Evolutionary conservation across 2,329 filamentous ascomycete species (phyloP).

Genomic region (Taxawa tesnikishii): DNA sequence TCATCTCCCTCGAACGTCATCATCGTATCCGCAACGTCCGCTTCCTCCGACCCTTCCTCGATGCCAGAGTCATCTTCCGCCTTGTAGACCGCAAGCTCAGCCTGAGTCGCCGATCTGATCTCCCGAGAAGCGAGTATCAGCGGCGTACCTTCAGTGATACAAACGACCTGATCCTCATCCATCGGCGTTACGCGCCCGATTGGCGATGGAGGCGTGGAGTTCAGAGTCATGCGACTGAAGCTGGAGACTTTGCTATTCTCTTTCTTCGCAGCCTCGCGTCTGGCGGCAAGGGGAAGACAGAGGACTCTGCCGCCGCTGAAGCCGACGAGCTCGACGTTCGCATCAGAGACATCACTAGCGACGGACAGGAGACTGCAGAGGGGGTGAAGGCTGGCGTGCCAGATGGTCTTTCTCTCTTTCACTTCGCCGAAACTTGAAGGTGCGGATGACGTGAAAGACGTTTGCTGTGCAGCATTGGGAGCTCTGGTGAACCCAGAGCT

Average conservation of each 20-base stretch:
- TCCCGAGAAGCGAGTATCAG: not conserved
- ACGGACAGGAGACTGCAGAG: slow-evolving; percentile 4
- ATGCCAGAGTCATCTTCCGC: not conserved
- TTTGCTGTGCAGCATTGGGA: not conserved
- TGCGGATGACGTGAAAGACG: not conserved
- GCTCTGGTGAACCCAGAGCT: slow-evolving; percentile 1
- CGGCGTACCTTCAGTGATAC: not conserved
- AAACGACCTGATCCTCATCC: no score
- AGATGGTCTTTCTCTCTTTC: not conserved
- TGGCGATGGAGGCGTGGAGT: not conserved
- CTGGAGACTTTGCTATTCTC: not conserved
- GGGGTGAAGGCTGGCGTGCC: slow-evolving; percentile 2
- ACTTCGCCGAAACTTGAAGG: not conserved
- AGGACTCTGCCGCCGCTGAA: slow-evolving; percentile 1
- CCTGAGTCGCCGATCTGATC: not conserved
- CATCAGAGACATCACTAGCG: not conserved
- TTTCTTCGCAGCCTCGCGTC: not conserved
- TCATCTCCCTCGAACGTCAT: no score
- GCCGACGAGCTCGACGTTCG: slow-evolving; percentile 5
- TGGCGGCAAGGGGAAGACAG: slow-evolving; percentile 2
- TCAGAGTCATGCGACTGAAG: not conserved
- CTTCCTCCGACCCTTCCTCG: not conserved
- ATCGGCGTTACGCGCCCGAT: not conserved
- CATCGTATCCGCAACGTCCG: not conserved
- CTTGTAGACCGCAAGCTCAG: not conserved